Base-by-base conservation (phyloP, 2,329 filamentous ascomycete genomes). In the Aspergillus sp. region DNA sequence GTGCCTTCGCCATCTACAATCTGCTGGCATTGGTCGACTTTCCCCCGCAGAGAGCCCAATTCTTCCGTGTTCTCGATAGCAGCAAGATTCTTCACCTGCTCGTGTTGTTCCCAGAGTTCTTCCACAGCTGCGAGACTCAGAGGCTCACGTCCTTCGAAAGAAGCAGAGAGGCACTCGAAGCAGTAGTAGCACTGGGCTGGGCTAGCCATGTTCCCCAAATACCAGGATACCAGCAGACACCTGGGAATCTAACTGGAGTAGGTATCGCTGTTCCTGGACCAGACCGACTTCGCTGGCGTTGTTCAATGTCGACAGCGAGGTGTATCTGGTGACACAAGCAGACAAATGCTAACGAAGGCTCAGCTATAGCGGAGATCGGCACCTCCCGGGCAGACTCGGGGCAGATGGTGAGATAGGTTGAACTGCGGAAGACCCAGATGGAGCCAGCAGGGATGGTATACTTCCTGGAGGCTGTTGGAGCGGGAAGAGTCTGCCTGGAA, bases 111-210 rank as follows among this genome's bases (percentile, higher is more conserved):
- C 72, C 75, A 93, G 5, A 81, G 75, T 12, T 75, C 66, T 61
- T 89, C 75, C 39, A 94, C 72, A 42, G 80, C 69, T 26, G 67
- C 58, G 15, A 96, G 75, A 30, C 68, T 70, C 47, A 86, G 68
- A 8, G 82, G 66, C 37, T 78, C 69, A 40, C 80, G 79, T 42
- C 72, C 66, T 45, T 85, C 74, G 45, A 93, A 83, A 39, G 78
- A 74, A 33, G 88, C 81, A 30, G 76, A 72, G 24, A 98, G 77
- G 25, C 72, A 71, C 63, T 98, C 91, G 69, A 98, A 96, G 68
- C 88, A 95, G 62, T 80, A 88, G 52, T 89, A 78, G 61, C 88
- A 95, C 63, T 96, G 89, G 38, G 80, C 80, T 49, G 75, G 64
- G 36, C 82, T 81, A 30, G 91, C 89, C 89, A 96, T 96, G 4